Evolutionary conservation across 2,329 filamentous ascomycete species (phyloP), one percentile per base, ranked within the genome.

Genomic region (Colletotrichum sp.): DNA sequence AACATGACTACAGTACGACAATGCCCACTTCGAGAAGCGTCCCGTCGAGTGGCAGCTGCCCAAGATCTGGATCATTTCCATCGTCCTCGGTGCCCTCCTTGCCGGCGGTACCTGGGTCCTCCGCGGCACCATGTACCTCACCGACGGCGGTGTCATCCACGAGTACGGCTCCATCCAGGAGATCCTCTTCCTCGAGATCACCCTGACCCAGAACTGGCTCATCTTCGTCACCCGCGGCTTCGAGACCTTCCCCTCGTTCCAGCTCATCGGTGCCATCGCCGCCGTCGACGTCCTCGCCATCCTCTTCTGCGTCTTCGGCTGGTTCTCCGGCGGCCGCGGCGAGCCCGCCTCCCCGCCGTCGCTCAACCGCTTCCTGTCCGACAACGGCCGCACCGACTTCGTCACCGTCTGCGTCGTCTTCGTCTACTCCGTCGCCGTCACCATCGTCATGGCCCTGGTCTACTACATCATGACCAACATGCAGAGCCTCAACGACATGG

Each of bases 31-130:
- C 80, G 94, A 95, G 82, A 89, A 89, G 76, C 92, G 93, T 52
- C 94, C 94, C 16, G 94, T 95, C 80, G 93, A 95, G 84, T 95
- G 94, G 94, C 94, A 95, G 86, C 84, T 95, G 78, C 93, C 93
- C 78, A 95, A 95, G 89, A 95, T 95, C 82, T 95, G 93, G 94
- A 89, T 95, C 78, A 94, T 95, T 81, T 93, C 90, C 77, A 87
- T 94, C 78, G 86, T 94, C 75, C 90, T 95, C 66, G 94, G 94
- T 84, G 78, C 90, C 38, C 85, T 95, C 59, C 92, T 95, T 56
- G 93, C 94, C 71, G 82, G 90, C 59, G 93, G 88, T 76, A 95
- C 94, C 79, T 95, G 94, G 94, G 87, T 95, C 81, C 86, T 95
- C 78, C 93, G 93, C 81, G 94, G 91, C 68, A 90, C 93, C 64